Conservation (phyloP, 2,329 filamentous ascomycete species). For the Arachnomyces sp. region DNA sequence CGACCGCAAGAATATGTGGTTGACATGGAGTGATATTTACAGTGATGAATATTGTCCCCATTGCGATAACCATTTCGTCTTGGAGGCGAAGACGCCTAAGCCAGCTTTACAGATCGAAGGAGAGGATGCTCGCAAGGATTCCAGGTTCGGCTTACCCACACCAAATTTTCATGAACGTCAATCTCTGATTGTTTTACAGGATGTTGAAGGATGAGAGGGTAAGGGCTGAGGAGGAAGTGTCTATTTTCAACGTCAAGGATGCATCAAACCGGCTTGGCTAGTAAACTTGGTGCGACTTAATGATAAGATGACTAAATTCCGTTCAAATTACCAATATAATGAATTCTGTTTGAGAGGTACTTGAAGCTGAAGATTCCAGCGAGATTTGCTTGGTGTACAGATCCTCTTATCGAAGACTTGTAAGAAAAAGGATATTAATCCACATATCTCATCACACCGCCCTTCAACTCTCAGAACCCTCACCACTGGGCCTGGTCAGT, state of each 20-base stretch:
- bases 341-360: too few species aligned
- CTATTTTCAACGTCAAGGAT: slow-evolving; percentile 69
- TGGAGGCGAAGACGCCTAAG: slow-evolving; percentile 81
- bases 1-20: background rate
- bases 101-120: slow-evolving; percentile 79
- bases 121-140: slow-evolving; percentile 79
- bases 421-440: slow-evolving; percentile 11
- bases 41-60: slow-evolving; percentile 97
- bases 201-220: slow-evolving; percentile 91
- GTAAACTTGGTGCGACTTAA: slow-evolving; percentile 16
- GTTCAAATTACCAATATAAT: too few species aligned
- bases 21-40: background rate
- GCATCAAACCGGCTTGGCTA: slow-evolving; percentile 70
- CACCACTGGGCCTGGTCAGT: slow-evolving; percentile 53
- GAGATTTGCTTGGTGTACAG: background rate
- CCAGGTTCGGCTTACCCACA: slow-evolving; percentile 40
- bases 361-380: too few species aligned
- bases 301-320: slow-evolving; percentile 19
- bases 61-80: slow-evolving; percentile 96
- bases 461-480: slow-evolving; percentile 22
- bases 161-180: background rate
- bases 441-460: background rate
- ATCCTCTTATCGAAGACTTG: background rate
- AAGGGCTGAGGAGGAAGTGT: slow-evolving; percentile 50
- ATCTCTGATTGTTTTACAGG: slow-evolving; percentile 25